Evolutionary conservation across 1,139 yeast genomes (phyloP), one percentile per base, ranked within the genome.

Genomic region (Meyerozyma carpophila): DNA sequence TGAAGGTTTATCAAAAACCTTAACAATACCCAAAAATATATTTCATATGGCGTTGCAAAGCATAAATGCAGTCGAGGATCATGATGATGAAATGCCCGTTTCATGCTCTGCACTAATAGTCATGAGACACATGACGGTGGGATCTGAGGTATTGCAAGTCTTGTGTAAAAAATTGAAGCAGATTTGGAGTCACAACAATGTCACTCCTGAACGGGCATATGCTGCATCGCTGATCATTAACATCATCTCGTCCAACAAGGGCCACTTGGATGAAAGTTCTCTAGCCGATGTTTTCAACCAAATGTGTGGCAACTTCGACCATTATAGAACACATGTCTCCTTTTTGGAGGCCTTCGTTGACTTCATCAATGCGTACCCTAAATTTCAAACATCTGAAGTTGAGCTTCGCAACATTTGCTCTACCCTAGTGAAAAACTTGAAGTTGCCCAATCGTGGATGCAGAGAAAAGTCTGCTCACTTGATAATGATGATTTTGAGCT

Each of bases 391-490:
- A 8, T 31, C 34, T 8, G 7, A 11, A 14, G 37, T 3, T 26
- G 16, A 10, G 38, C 39, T 16, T 40, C 39, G 9, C 31, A 31
- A 2, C 21, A 52, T 11, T 27, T 46, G 13, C 8, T 37, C 11
- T 21, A 37, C 7, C 24, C 56, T 31, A 43, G 66, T 8, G 56
- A 63, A 13, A 4, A 79, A 79, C 51, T 56, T 82, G 42, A 51
- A 65, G 8, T 58, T 70, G 5, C 75, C 84, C 2, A 70, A 73
- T 45, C 77, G 71, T 42, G 63, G 62, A 2, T 56, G 76, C n/a
- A 74, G 89, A 48, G 53, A 63, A 14, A 63, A 59, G 36, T 65
- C 87, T 1, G 58, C 81, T 32, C 62, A 68, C 25, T 59, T 80
- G 41, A 50, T 76, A 54, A 61, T 4, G 57, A 62, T 1, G 46